Evolutionary conservation across 1,284 basidiomycete species (phyloP).

Genomic region (Puccinia triticina): DNA sequence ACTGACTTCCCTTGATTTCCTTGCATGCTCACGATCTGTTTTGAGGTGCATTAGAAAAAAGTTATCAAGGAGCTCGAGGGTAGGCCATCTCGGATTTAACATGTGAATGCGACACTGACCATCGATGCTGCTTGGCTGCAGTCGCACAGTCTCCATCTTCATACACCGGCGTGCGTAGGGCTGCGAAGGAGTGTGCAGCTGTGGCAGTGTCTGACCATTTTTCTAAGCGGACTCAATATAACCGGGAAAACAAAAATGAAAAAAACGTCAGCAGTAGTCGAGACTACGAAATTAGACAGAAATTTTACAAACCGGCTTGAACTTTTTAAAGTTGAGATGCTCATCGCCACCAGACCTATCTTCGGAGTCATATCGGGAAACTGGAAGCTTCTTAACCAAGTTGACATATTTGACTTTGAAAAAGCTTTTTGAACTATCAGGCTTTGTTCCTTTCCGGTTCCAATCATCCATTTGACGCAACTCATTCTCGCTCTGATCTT

Average conservation of each 20-base stretch:
- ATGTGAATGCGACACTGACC: slow-evolving; percentile 18
- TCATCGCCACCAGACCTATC: neutral
- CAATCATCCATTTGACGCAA: slow-evolving; percentile 42
- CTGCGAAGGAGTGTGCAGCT: neutral
- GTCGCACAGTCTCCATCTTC: slow-evolving; percentile 15
- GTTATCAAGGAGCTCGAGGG: neutral
- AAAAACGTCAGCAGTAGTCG: slow-evolving; percentile 1
- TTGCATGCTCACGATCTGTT: neutral
- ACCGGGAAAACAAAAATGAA: neutral
- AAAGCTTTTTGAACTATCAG: slow-evolving; percentile 22
- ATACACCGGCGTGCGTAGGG: neutral
- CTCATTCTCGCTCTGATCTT: slow-evolving; percentile 41
- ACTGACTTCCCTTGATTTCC: neutral
- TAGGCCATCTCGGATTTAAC: neutral
- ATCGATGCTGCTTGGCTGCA: slow-evolving; percentile 9
- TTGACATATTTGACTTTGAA: slow-evolving; percentile 48
- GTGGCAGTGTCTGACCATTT: neutral
- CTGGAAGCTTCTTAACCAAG: neutral
- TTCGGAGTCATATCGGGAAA: neutral
- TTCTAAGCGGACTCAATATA: neutral
- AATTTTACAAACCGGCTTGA: slow-evolving; percentile 29
- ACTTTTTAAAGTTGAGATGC: slow-evolving; percentile 33
- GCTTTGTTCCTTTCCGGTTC: neutral
- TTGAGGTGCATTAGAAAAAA: neutral
- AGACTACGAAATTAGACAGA: neutral